Base-by-base conservation (phyloP, 2,329 filamentous ascomycete genomes). In the Cryphonectria naterciae region DNA sequence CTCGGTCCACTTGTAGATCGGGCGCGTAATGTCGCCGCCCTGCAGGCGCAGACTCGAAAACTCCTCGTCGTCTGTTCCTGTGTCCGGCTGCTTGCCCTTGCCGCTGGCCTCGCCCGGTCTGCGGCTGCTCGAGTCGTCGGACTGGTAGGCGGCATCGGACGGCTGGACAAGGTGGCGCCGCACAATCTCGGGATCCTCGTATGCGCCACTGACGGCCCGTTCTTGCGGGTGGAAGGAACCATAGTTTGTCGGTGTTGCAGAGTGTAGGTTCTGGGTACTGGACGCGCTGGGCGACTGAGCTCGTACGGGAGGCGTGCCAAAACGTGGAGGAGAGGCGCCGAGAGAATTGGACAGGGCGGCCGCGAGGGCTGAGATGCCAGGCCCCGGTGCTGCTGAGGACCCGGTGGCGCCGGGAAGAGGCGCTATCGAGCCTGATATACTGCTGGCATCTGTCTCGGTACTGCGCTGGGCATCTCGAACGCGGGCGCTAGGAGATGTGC, bases 1-100 rank as follows among this genome's bases (percentile, higher is more conserved):
- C 80, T 98, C 94, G 7, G 94, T 94, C 93, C 97, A 99, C 76
- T 93, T 92, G 84, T 99, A 99, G 76, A 99, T 97, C 68, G 95
- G 93, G 72, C 96, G 87, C 35, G 95, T 98, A 70, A 98, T 92
- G 79, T 99, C 96, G 74, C 96, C 96, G 72, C 96, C 96, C 79
- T 98, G 97, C 63, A 99, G 84, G 78, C 91, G 91, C 79, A 99
- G 82, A 81, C 96, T 98, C 41, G 95, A 98, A 79, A 99, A 99
- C 77, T 97, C 93, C 71, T 96, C 93, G 7, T 91, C 89, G 73
- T 89, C 87, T 75, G 77, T 81, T 77, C 74, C 76, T 32, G 83
- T 81, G 35, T 80, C 84, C 2, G 82, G 78, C 73, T 87, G 86
- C 77, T 89, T 89, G 35, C 87, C 88, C 76, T 89, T 89, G 11